A percentile compares a stretch with the other conserved stretches of the same genome.
phyloP scores from a whole-genome alignment of 225 moss, liverwort and hornwort species.

The Antitrichia curtipendula region DNA sequence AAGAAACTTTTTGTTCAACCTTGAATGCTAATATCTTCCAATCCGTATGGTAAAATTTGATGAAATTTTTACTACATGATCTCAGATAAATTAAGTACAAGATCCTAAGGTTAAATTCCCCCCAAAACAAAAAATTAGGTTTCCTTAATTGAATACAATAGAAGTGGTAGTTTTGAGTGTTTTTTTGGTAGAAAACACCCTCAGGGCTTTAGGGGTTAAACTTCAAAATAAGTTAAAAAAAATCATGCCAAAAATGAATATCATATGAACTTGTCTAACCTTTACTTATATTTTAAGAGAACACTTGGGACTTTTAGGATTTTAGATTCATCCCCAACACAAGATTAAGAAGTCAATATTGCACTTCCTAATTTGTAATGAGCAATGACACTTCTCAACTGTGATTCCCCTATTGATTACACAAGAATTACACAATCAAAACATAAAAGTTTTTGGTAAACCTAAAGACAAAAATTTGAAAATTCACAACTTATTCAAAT shows the following conservation, averaged over 20 bases:
- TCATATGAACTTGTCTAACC: rapidly evolving
- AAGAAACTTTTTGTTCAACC: too few species aligned
- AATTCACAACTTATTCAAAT: neutral
- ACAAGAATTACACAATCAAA: neutral
- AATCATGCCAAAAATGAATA: neutral
- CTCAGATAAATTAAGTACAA: too few species aligned
- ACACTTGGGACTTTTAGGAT: neutral
- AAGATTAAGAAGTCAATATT: neutral
- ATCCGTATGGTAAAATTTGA: too few species aligned
- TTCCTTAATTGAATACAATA: too few species aligned
- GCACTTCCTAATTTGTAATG: neutral
- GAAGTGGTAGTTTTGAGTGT: too few species aligned
- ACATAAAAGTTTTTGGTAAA: neutral
- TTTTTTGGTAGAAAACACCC: too few species aligned
- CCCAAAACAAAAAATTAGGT: too few species aligned
- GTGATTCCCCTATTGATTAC: neutral
- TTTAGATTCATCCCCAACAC: neutral
- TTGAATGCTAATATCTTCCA: too few species aligned
- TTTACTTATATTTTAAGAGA: too few species aligned
- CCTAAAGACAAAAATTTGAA: neutral
- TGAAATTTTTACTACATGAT: too few species aligned
- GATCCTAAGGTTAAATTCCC: too few species aligned
- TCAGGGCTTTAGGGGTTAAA: too few species aligned
- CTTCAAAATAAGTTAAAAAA: neutral
- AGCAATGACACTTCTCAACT: neutral